Evolutionary conservation across 352 stramenopile genomes (phyloP).

Genomic region (Ophiocytium majus): DNA sequence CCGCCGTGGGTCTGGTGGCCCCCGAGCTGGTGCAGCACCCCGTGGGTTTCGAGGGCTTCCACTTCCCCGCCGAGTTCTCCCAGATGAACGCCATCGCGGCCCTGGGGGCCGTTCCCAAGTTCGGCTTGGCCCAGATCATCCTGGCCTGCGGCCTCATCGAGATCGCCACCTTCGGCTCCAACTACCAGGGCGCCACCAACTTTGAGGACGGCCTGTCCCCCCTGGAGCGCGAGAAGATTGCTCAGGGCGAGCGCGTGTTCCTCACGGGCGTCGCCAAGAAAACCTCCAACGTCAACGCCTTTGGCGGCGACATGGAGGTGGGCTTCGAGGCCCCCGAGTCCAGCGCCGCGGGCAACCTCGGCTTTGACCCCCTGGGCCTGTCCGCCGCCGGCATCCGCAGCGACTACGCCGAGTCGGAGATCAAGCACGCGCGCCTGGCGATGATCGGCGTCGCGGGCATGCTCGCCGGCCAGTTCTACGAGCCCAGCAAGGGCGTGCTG

Average conservation of each 20-base stretch:
- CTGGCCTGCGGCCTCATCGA: conserved; percentile 54
- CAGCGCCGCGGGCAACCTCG: conserved; percentile 48
- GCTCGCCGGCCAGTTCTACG: conserved; percentile 53
- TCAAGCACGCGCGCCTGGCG: conserved; percentile 58
- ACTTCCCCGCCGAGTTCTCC: conserved; percentile 56
- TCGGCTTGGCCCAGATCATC: conserved; percentile 57
- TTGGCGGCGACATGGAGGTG: conserved; percentile 29
- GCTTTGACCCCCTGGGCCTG: conserved; percentile 57
- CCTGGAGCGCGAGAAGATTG: conserved; percentile 54
- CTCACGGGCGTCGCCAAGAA: conserved; percentile 56
- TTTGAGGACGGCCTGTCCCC: conserved; percentile 55
- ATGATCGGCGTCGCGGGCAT: conserved; percentile 58
- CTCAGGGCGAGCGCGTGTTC: conserved; percentile 25
- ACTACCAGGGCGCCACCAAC: conserved; percentile 46
- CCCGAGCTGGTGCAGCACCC: conserved; percentile 58
- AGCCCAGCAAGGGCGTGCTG: conserved; percentile 54
- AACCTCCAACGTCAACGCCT: conserved; percentile 42
- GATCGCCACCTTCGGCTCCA: conserved; percentile 52
- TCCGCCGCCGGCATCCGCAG: conserved; percentile 54
- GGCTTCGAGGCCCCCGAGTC: conserved; percentile 34
- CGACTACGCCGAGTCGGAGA: conserved; percentile 57
- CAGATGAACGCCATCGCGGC: conserved; percentile 58
- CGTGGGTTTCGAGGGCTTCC: conserved; percentile 56
- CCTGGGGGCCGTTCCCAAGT: conserved; percentile 46
- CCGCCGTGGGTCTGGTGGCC: conserved; percentile 51